phyloP scores from a whole-genome alignment of 1,139 yeast species.

The Wickerhamomyces sp. region DNA sequence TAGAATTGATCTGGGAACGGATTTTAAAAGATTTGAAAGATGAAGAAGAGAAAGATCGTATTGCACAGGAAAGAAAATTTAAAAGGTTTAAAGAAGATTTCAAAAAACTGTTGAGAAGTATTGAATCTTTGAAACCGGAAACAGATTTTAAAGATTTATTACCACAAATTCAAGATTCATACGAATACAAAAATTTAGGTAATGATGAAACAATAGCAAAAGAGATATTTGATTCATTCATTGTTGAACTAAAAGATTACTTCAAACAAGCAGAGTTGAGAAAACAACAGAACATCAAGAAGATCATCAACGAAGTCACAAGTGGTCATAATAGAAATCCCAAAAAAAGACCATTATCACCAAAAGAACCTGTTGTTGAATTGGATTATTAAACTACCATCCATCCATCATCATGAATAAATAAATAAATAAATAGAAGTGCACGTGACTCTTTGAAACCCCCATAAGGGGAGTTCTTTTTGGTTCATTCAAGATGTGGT shows the following conservation, averaged over 20 bases:
- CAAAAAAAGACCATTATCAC: constrained; percentile 14
- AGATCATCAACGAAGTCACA: constrained; percentile 11
- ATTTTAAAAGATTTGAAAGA: constrained; percentile 25
- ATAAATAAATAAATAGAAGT: no score
- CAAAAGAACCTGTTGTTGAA: constrained; percentile 19
- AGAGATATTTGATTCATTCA: constrained; percentile 29
- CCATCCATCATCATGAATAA: no score
- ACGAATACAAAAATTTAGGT: constrained; percentile 32
- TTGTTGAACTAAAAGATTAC: constrained; percentile 17
- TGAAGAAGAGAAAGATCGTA: constrained; percentile 27
- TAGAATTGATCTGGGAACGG: constrained; percentile 25
- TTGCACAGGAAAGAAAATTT: constrained; percentile 28
- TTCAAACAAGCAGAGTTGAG: constrained; percentile 18
- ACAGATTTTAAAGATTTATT: constrained; percentile 34
- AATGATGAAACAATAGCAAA: constrained; percentile 27
- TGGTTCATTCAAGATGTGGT: no score
- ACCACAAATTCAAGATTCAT: constrained; percentile 26
- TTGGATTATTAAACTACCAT: constrained; percentile 17
- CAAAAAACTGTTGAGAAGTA: constrained; percentile 29
- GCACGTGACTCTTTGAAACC: no score
- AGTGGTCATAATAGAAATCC: constrained; percentile 13
- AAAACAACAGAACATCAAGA: constrained; percentile 16
- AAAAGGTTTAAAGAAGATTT: constrained; percentile 35
- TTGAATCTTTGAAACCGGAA: constrained; percentile 24
- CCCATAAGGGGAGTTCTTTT: no score